phyloP scores from a whole-genome alignment of 2,329 filamentous ascomycete species.

The Torrubiella hemipterigena region DNA sequence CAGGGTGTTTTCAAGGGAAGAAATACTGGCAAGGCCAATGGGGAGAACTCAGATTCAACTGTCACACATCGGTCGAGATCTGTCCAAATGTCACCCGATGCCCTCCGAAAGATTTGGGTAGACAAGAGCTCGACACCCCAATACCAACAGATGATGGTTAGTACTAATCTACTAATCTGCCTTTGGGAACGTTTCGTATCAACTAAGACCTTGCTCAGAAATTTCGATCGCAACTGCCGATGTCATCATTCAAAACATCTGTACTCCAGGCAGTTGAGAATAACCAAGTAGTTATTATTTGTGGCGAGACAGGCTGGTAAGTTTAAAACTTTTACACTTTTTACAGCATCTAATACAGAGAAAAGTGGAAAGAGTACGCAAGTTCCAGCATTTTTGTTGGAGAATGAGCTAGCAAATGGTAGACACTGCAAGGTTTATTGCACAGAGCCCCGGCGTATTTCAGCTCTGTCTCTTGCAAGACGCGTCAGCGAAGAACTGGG shows the following conservation, averaged over 20 bases:
- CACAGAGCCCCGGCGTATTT: conserved; percentile 90
- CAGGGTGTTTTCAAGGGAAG: conserved; percentile 64
- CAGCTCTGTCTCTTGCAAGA: conserved; percentile 83
- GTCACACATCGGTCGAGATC: too few species aligned
- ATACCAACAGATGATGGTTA: conserved; percentile 69
- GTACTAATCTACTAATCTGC: conserved; percentile 11
- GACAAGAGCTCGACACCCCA: conserved; percentile 43
- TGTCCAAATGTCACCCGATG: too few species aligned
- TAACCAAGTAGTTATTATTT: conserved; percentile 83
- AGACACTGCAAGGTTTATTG: conserved; percentile 86
- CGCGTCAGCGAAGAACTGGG: conserved; percentile 93
- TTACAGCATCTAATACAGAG: conserved; percentile 11
- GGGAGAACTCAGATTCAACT: conserved; percentile 36
- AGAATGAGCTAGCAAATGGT: conserved; percentile 73
- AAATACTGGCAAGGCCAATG: conserved; percentile 29
- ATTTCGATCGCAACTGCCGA: conserved; percentile 70
- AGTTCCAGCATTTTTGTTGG: conserved; percentile 85
- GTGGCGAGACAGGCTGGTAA: conserved; percentile 86
- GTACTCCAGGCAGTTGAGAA: conserved; percentile 67
- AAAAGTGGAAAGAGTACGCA: conserved; percentile 85
- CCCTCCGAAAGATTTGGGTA: conserved; percentile 46
- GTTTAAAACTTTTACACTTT: conserved; percentile 3
- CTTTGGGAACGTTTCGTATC: not conserved
- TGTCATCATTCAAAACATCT: conserved; percentile 72
- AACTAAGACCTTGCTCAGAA: conserved; percentile 18